phyloP scores from a whole-genome alignment of 2,329 filamentous ascomycete species.

The Apiospora koreana region DNA sequence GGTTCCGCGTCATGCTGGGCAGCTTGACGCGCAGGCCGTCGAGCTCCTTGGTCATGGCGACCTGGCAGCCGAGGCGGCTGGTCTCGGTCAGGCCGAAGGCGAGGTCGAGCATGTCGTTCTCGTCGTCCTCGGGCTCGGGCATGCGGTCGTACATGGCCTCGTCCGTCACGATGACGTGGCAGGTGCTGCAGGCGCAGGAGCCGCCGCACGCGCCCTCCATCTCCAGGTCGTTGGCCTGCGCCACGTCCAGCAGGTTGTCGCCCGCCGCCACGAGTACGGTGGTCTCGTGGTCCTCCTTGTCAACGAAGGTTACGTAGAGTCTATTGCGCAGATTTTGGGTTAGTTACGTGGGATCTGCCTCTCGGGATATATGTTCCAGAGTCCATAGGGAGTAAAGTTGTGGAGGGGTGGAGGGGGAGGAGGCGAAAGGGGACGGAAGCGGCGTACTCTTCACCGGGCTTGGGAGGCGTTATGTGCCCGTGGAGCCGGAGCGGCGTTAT shows the following conservation, averaged over 20 bases:
- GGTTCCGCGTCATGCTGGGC: constrained; percentile 90
- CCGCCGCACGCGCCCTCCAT: constrained; percentile 99
- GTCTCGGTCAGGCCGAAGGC: constrained; percentile 91
- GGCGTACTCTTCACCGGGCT: constrained; percentile 85
- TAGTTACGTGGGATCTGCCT: no score
- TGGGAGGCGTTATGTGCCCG: constrained; percentile 80
- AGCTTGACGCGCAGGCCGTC: constrained; percentile 84
- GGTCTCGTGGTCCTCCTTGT: constrained; percentile 65
- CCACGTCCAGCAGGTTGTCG: constrained; percentile 93
- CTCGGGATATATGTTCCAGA: background rate
- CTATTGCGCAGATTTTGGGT: constrained; percentile 48
- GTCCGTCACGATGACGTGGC: constrained; percentile 82
- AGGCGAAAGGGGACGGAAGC: background rate
- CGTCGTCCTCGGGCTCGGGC: constrained; percentile 75
- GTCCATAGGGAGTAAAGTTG: no score
- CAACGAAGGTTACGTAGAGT: constrained; percentile 83
- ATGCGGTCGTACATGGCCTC: constrained; percentile 76
- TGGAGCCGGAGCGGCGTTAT: constrained; percentile 63
- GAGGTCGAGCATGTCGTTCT: constrained; percentile 89
- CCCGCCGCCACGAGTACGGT: constrained; percentile 81
- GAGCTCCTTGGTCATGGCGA: constrained; percentile 86
- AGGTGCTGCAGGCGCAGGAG: constrained; percentile 90
- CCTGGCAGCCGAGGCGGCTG: constrained; percentile 81
- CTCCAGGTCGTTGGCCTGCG: constrained; percentile 90
- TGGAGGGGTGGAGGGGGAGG: no score